Base-by-base conservation (phyloP, 2,329 filamentous ascomycete species). In the Botryosphaeria agaves region DNA sequence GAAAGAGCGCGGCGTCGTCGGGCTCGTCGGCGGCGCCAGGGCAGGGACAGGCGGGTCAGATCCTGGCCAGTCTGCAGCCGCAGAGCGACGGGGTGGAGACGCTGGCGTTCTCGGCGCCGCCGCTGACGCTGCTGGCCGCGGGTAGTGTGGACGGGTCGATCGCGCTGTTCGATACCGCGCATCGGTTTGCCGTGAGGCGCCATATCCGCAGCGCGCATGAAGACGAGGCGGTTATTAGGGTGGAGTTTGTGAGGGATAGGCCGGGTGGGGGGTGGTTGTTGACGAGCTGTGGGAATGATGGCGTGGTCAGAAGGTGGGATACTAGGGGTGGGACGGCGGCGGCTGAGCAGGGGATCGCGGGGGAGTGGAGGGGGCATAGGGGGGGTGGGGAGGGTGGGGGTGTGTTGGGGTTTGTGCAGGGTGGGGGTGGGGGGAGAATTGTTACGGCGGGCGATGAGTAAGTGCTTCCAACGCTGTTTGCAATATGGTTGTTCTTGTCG, bases 201-300 rank as follows among this genome's bases (percentile, higher is more conserved):
- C 75, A 84, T 47, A 81, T 95, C 39, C 66, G 68, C 30, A 77
- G 78, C 29, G 85, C 82, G 1, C 87, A 92, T 51, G 79, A 85
- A 39, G 79, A 82, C n/a, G 77, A 78, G 45, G 77, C 82, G 1
- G 82, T 98, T 14, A 87, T 95, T 37, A 87, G 91, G 56, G 73
- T 95, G 4, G 83, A 94, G 36, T 98, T 93, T 46, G 69, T 92
- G 34, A 62, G 62, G 47, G 58, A 48, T 50, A 41, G 46, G 4
- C 4, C 44, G 30, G 35, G 43, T 26, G 28, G 56, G 40, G 48
- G 34, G 14, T 87, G 72, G 74, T 48, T 91, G 37, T 60, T 95
- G 31, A 95, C 87, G 2, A 82, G 73, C 38, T 85, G 76, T 41
- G 89, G 89, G 6, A 82, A 94, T 66, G 89, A 98, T 46, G 87